Conservation (phyloP, 1,284 basidiomycete genomes). For the Leccinum fuscescens region DNA sequence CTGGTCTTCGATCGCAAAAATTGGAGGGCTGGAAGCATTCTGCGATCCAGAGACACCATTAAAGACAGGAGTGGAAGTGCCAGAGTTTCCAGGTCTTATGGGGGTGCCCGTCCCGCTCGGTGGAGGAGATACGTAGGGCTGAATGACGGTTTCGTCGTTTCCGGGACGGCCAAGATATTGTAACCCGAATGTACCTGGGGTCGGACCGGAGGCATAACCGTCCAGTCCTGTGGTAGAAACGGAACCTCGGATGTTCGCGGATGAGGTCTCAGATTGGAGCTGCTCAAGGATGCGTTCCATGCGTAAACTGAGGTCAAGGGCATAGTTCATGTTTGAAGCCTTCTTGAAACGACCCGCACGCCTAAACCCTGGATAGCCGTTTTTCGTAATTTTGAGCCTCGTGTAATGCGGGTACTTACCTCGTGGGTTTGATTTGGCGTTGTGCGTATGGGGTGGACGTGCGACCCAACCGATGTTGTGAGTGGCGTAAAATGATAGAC, state of each 20-base stretch:
- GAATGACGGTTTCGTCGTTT: conserved; percentile 25
- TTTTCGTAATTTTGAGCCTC: neutral
- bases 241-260: conserved; percentile 24
- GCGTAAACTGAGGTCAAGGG: conserved; percentile 65
- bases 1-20: conserved; percentile 49
- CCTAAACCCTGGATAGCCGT: conserved; percentile 51
- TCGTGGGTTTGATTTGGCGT: conserved; percentile 36
- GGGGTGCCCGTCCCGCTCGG: conserved; percentile 25
- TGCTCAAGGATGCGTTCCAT: conserved; percentile 49
- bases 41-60: conserved; percentile 8
- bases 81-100: conserved; percentile 24
- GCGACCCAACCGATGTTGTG: conserved; percentile 85
- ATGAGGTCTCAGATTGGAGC: conserved; percentile 33
- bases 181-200: conserved; percentile 27
- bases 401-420: conserved; percentile 7
- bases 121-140: conserved; percentile 15
- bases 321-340: conserved; percentile 89
- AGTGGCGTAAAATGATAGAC: conserved; percentile 74
- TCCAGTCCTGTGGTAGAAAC: conserved; percentile 24
- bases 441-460: conserved; percentile 64
- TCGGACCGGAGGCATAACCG: conserved; percentile 15
- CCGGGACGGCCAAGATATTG: conserved; percentile 31
- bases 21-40: conserved; percentile 11
- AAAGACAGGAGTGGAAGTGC: conserved; percentile 15
- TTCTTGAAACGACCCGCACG: conserved; percentile 92